Conservation (phyloP, 2,329 filamentous ascomycete species). For the Aspergillus intermedius region DNA sequence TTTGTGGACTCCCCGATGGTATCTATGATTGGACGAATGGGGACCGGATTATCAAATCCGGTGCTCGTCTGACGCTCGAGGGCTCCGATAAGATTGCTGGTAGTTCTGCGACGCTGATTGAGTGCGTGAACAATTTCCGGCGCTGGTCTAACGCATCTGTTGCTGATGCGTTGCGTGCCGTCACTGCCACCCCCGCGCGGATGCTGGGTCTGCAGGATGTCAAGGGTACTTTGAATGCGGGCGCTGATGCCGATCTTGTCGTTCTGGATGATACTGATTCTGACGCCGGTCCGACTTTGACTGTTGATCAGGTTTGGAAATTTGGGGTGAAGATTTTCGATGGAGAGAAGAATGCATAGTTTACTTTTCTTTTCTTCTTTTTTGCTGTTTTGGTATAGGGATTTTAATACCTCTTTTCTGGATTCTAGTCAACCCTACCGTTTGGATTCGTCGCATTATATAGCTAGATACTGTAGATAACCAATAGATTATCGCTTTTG, state of each 20-base stretch:
- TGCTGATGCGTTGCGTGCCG: conserved; percentile 34
- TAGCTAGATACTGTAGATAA: neutral
- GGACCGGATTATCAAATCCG: conserved; percentile 54
- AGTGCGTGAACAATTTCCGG: conserved; percentile 41
- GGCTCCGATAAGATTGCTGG: conserved; percentile 74
- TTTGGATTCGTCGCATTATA: neutral
- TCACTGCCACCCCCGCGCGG: conserved; percentile 33
- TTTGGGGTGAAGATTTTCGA: conserved; percentile 36
- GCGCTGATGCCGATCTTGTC: conserved; percentile 38
- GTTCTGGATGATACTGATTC: conserved; percentile 31
- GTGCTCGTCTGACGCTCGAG: conserved; percentile 66
- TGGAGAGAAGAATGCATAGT: conserved; percentile 19
- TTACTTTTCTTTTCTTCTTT: conserved; percentile 10
- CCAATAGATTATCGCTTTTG: neutral
- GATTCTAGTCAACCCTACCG: neutral
- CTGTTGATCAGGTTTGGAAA: conserved; percentile 40
- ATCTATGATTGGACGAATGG: conserved; percentile 80
- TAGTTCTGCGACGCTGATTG: conserved; percentile 44
- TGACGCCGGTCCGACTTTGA: conserved; percentile 26
- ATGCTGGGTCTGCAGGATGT: conserved; percentile 33
- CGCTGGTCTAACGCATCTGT: conserved; percentile 35
- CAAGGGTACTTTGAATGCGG: conserved; percentile 34
- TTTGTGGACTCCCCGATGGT: conserved; percentile 77
- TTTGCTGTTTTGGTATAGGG: conserved; percentile 9
- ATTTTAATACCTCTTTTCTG: conserved; percentile 1